Conservation (phyloP, 768 basidiomycete genomes). For the Mycena maculata region DNA sequence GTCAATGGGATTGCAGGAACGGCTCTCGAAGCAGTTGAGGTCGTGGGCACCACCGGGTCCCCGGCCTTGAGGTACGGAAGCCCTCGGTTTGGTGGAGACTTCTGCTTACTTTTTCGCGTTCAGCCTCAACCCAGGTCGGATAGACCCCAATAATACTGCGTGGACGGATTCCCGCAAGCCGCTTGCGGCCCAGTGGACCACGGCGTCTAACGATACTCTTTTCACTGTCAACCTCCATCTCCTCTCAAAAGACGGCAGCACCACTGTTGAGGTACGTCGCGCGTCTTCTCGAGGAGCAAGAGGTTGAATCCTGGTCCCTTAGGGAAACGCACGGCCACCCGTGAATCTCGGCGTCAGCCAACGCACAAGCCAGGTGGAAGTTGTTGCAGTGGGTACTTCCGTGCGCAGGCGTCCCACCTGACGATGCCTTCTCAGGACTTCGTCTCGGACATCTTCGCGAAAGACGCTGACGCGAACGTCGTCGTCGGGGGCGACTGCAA, state of each 20-base stretch:
- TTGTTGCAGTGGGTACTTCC: slow-evolving; percentile 57
- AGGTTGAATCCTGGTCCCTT: slow-evolving; percentile 20
- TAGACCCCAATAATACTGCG: slow-evolving; percentile 65
- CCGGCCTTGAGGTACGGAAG: slow-evolving; percentile 56
- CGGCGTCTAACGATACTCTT: slow-evolving; percentile 54
- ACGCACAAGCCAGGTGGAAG: slow-evolving; percentile 61
- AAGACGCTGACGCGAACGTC: slow-evolving; percentile 59
- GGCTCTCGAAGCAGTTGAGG: slow-evolving; percentile 57
- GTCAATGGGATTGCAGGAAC: slow-evolving; percentile 58
- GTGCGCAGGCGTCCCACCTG: background rate
- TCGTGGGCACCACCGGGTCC: slow-evolving; percentile 43
- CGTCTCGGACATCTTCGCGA: slow-evolving; percentile 55
- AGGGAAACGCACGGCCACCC: slow-evolving; percentile 69
- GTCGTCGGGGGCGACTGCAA: slow-evolving; percentile 73
- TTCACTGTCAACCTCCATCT: slow-evolving; percentile 73
- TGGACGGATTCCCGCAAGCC: slow-evolving; percentile 72
- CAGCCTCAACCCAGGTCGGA: slow-evolving; percentile 72
- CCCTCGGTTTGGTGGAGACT: background rate
- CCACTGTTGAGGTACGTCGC: slow-evolving; percentile 45
- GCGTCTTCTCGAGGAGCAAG: background rate
- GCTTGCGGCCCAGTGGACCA: slow-evolving; percentile 67
- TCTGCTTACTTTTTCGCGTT: slow-evolving; percentile 7
- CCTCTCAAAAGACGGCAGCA: slow-evolving; percentile 67
- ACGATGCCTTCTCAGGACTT: slow-evolving; percentile 53
- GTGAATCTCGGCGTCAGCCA: slow-evolving; percentile 63